Conservation (phyloP, 75 land plant species). For the Larix kaempferi region DNA sequence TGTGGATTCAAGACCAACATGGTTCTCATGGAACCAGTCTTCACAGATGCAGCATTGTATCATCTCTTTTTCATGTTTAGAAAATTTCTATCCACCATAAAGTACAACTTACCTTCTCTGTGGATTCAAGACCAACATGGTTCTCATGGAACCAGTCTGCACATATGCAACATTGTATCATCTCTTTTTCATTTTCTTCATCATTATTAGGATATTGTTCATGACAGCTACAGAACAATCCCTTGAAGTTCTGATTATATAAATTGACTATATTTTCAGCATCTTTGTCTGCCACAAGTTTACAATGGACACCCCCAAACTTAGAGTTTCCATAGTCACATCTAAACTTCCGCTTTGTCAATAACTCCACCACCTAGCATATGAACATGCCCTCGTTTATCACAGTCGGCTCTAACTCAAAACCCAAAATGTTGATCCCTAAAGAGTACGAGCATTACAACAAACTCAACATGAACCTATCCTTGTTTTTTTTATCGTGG, state of each 20-base stretch:
- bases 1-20: slow-evolving; percentile 72
- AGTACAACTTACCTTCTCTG: slow-evolving; percentile 50
- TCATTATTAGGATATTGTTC: slow-evolving; percentile 29
- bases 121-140: slow-evolving; percentile 77
- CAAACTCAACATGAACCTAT: too few relatives aligned
- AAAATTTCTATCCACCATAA: not conserved
- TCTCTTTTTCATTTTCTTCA: slow-evolving; percentile 35
- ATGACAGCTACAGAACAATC: slow-evolving; percentile 37
- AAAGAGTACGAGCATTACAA: too few relatives aligned
- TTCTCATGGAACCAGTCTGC: slow-evolving; percentile 99
- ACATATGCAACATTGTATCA: slow-evolving; percentile 79
- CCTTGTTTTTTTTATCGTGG: too few relatives aligned
- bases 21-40: slow-evolving; percentile 98
- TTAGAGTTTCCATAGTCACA: slow-evolving; percentile 98
- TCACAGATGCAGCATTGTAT: slow-evolving; percentile 88
- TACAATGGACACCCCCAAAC: slow-evolving; percentile 77
- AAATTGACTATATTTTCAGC: slow-evolving; percentile 48
- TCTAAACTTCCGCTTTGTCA: slow-evolving; percentile 90
- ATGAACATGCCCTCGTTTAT: too few relatives aligned
- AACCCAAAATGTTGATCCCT: too few relatives aligned
- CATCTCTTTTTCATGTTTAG: slow-evolving; percentile 29
- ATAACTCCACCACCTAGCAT: slow-evolving; percentile 66
- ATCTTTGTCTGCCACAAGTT: slow-evolving; percentile 72
- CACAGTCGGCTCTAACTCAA: too few relatives aligned
- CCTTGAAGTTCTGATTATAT: slow-evolving; percentile 44